Conservation (phyloP, 2,329 filamentous ascomycete species). For the Hortaea sp. region DNA sequence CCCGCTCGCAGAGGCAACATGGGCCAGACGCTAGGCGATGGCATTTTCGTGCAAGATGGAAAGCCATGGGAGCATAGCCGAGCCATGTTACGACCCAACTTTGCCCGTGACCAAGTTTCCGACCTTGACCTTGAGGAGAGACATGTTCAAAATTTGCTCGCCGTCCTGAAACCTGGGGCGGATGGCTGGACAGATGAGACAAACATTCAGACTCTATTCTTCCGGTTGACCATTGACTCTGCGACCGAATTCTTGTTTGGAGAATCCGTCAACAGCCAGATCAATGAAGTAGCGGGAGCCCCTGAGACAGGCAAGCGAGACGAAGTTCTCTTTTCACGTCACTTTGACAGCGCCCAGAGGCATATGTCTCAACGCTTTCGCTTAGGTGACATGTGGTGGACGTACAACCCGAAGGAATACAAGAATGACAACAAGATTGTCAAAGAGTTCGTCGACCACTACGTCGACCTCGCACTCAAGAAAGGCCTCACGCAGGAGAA, state of each 20-base stretch:
- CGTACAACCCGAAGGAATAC: conserved; percentile 26
- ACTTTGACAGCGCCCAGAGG: conserved; percentile 34
- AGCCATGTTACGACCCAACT: conserved; percentile 28
- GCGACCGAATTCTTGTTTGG: conserved; percentile 40
- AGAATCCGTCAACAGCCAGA: conserved; percentile 29
- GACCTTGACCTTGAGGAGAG: conserved; percentile 27
- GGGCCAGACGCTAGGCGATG: conserved; percentile 20
- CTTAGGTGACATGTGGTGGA: conserved; percentile 27
- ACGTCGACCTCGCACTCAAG: conserved; percentile 35
- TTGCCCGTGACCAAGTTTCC: conserved; percentile 27
- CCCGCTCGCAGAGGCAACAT: conserved; percentile 19
- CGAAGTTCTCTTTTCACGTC: conserved; percentile 31
- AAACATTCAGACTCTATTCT: conserved; percentile 33
- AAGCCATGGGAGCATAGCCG: conserved; percentile 27
- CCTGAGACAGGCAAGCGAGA: conserved; percentile 3
- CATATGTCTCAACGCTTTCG: conserved; percentile 29
- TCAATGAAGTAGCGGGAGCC: conserved; percentile 22
- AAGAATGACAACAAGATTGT: conserved; percentile 31
- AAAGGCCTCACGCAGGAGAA: conserved; percentile 14
- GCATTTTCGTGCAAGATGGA: conserved; percentile 27
- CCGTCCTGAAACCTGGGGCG: conserved; percentile 17
- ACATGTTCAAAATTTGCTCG: conserved; percentile 26
- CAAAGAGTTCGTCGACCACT: conserved; percentile 32
- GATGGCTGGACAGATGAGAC: conserved; percentile 23
- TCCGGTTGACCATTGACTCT: conserved; percentile 40